Evolutionary conservation across 495 filamentous ascomycete genomes (phyloP), one percentile per base, ranked within the genome.

Genomic region (Penicillium argentinense): DNA sequence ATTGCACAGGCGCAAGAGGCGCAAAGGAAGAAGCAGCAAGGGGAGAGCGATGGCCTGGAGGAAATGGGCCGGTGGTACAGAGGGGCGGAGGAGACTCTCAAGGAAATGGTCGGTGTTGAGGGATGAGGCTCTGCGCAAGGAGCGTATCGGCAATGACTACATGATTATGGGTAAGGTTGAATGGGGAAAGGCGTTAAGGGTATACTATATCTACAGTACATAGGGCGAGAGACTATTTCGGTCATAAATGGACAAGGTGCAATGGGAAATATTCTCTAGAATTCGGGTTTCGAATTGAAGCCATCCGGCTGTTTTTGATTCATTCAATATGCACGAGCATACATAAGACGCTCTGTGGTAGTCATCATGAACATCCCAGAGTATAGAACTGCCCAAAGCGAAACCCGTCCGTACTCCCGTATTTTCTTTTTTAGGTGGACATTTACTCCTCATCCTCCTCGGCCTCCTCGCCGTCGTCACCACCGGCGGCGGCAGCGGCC

Each of bases 401-500:
- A 68, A 71, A 73, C 67, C 69, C 66, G 58, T 59, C 62, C 63
- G 53, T 64, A 70, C 66, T 67, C 68, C 63, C 34, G 47, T 54
- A 18, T 51, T 58, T 53, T 53, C 33, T 52, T 60, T 63, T 63
- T 52, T 55, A 49, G 45, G 30, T 40, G 51, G 49, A 59, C 49
- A 67, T 66, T 67, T 79, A 69, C 67, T 89, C 85, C 79, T 96
- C 90, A 65, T 97, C 93, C 60, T 96, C 92, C 67, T 93, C 92
- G 51, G 82, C 91, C 57, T 83, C 89, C 39, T 78, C 92, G 42
- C 75, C 91, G 45, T 81, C 92, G 64, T 86, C 91, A 75, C 88
- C 88, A 75, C 86, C 84, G 76, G 92, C 87, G 34, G 93, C 90
- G 54, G 95, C 91, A 78, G 86, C 88, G 66, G 89, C 87, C 91